Conservation (phyloP, 371 early-diverging fungal species). For the Mucor saturninus region DNA sequence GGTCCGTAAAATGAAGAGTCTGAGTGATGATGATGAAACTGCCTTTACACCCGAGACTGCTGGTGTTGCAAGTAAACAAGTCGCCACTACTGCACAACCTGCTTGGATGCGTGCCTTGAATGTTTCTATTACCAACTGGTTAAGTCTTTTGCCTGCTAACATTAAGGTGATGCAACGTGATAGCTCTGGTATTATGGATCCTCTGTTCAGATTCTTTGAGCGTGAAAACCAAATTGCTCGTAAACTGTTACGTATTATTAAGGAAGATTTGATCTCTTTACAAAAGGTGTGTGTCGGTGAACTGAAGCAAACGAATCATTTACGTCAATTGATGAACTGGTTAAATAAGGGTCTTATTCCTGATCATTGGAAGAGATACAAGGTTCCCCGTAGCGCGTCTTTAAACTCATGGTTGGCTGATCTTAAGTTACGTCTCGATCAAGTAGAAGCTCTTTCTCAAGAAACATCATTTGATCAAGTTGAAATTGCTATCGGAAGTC, state of each 20-base stretch:
- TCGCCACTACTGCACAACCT: slow-evolving; percentile 56
- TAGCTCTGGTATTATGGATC: slow-evolving; percentile 59
- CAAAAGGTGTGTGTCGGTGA: slow-evolving; percentile 74
- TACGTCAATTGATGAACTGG: slow-evolving; percentile 71
- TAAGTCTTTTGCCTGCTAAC: slow-evolving; percentile 62
- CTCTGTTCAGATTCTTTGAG: slow-evolving; percentile 84
- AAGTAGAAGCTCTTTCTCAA: slow-evolving; percentile 62
- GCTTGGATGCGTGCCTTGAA: slow-evolving; percentile 80
- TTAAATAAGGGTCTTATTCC: slow-evolving; percentile 81
- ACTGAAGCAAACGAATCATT: slow-evolving; percentile 86
- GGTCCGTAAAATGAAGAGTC: slow-evolving; percentile 82
- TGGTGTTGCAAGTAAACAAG: slow-evolving; percentile 19
- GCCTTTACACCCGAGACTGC: slow-evolving; percentile 42
- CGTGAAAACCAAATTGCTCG: slow-evolving; percentile 77
- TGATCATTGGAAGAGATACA: slow-evolving; percentile 78
- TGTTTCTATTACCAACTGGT: slow-evolving; percentile 63
- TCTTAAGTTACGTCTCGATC: slow-evolving; percentile 71
- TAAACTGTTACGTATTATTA: slow-evolving; percentile 65
- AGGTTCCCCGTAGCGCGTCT: slow-evolving; percentile 64
- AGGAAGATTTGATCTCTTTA: slow-evolving; percentile 70
- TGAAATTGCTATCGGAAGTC: slow-evolving; percentile 84
- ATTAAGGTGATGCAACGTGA: slow-evolving; percentile 49
- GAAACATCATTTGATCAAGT: slow-evolving; percentile 40
- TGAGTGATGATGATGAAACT: slow-evolving; percentile 84
- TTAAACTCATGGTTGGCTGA: slow-evolving; percentile 79